Evolutionary conservation across 2,329 filamentous ascomycete species (phyloP), one percentile per base, ranked within the genome.

Genomic region (Nemania serpens): DNA sequence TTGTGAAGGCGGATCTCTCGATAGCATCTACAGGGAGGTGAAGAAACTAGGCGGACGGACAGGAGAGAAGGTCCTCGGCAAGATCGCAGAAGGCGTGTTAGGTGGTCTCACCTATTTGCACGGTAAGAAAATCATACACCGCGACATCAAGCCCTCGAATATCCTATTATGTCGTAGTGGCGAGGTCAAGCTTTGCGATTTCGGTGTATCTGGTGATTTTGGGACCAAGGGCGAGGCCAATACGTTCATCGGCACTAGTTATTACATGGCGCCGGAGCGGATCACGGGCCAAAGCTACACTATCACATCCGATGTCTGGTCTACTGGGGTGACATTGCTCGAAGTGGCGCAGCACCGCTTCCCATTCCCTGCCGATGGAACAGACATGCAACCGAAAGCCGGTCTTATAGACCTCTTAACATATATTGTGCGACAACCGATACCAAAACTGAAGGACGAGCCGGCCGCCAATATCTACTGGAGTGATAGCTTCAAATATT

Each of bases 261-360:
- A 98, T 75, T 99, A 99, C 81, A 99, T 99, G 95, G 95, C 95
- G 3, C 95, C 95, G 0, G 95, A 99, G 76, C 90, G 95, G 54
- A 99, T 99, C 75, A 97, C 95, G 1, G 95, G 95, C 60, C 92
- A 98, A 79, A 94, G 90, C 51, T 99, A 99, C 77, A 99, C 94
- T 63, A 99, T 99, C 76, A 99, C 94, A 2, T 97, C 93, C 7
- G 95, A 99, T 70, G 95, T 99, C 58, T 99, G 95, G 95, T 97
- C 93, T 43, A 88, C 97, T 7, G 95, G 95, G 66, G 95, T 99
- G 55, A 98, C 95, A 1, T 79, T 99, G 51, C 87, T 99, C n/a
- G 95, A 99, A 79, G 95, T 99, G n/a, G 95, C 95, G 41, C 95
- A 99, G 75, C 93, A 99, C 77, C 89, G 95, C 56, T 99, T 99